phyloP scores from a whole-genome alignment of 2,329 filamentous ascomycete genomes.

The Botrytis medusae region DNA sequence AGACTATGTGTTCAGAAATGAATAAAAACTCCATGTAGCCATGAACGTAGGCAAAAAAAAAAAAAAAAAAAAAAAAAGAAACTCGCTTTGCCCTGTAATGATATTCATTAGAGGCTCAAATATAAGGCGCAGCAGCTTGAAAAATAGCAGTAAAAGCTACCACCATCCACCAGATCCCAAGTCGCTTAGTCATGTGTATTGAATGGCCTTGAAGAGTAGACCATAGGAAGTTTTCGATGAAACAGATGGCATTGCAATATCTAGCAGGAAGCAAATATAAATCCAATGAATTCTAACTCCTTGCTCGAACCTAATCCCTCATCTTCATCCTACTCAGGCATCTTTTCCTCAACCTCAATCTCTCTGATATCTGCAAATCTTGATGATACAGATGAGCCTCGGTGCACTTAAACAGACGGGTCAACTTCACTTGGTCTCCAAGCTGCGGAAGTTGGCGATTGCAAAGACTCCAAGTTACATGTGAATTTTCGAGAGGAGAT shows the following conservation, averaged over 20 bases:
- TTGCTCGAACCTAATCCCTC: slow-evolving; percentile 25
- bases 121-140: background rate
- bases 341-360: slow-evolving; percentile 34
- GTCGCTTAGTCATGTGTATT: background rate
- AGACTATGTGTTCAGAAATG: background rate
- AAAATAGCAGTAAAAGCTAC: background rate
- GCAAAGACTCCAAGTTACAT: slow-evolving; percentile 30
- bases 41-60: background rate
- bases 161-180: background rate
- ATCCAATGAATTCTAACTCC: slow-evolving; percentile 13
- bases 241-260: slow-evolving; percentile 9
- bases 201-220: background rate
- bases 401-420: slow-evolving; percentile 29
- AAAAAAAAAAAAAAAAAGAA: background rate
- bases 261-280: slow-evolving; percentile 13
- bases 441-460: slow-evolving; percentile 35
- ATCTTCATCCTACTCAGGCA: slow-evolving; percentile 40
- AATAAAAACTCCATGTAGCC: background rate
- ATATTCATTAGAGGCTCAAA: background rate
- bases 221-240: background rate
- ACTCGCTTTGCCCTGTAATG: background rate
- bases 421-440: slow-evolving; percentile 36
- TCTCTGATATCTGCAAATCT: slow-evolving; percentile 35
- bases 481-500: slow-evolving; percentile 17
- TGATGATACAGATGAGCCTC: slow-evolving; percentile 29